Evolutionary conservation across 2,329 filamentous ascomycete genomes (phyloP).

Genomic region (Ophiostoma sp.): DNA sequence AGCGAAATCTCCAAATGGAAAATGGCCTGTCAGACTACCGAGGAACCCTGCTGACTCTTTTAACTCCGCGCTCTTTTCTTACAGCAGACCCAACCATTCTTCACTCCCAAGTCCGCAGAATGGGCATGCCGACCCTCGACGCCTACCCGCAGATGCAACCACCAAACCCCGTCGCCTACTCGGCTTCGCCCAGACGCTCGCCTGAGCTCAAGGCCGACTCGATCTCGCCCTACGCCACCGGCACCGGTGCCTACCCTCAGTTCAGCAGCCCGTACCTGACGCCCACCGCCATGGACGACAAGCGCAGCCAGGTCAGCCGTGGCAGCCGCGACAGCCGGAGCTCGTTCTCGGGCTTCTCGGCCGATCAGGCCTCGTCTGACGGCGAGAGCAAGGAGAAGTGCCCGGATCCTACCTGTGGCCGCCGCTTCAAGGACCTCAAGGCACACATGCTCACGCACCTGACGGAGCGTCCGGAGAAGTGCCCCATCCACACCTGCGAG

Average conservation of each 20-base stretch:
- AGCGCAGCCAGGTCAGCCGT: conserved; percentile 49
- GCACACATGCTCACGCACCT: conserved; percentile 95
- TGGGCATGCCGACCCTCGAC: conserved; percentile 54
- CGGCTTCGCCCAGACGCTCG: conserved; percentile 63
- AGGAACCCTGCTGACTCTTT: conserved; percentile 44
- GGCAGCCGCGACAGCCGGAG: conserved; percentile 58
- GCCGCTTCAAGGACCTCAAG: conserved; percentile 86
- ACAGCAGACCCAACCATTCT: conserved; percentile 57
- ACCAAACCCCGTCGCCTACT: conserved; percentile 44
- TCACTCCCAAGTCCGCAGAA: conserved; percentile 54
- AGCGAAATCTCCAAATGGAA: background rate
- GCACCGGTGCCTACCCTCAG: conserved; percentile 40
- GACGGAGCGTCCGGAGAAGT: conserved; percentile 88
- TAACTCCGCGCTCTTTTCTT: conserved; percentile 42
- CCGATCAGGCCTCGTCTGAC: conserved; percentile 60
- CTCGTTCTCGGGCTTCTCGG: conserved; percentile 59
- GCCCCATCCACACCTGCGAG: conserved; percentile 86
- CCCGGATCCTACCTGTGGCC: conserved; percentile 80
- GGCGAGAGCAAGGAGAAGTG: conserved; percentile 70
- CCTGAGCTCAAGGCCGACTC: conserved; percentile 52
- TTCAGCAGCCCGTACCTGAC: conserved; percentile 47
- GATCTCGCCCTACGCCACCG: conserved; percentile 54
- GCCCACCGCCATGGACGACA: conserved; percentile 43
- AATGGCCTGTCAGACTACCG: conserved; percentile 3
- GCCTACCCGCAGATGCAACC: conserved; percentile 51